Evolutionary conservation across 164 flowering plant genomes (phyloP), one percentile per base, ranked within the genome.

Genomic region (Annona cherimola): DNA sequence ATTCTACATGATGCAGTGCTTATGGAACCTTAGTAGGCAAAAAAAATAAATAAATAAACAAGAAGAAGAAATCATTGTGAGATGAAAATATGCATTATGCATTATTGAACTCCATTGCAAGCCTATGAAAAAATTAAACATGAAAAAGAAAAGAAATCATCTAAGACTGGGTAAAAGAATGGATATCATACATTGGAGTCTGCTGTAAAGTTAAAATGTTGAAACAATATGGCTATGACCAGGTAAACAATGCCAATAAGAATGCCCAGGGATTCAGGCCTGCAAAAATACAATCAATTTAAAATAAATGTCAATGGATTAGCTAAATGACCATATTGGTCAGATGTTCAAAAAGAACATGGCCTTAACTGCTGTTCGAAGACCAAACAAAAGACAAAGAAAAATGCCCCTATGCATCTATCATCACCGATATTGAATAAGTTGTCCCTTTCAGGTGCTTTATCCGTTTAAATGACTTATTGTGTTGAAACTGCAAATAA

Each of bases 261-360:
- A 77, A 94, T 92, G 9, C 99, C 99, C 85, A 94, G 71, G 16
- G 98, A 87, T 76, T 94, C 99, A 68, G 99, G 97, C 88, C 99
- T 92, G 91, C 83, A 82, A 68, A 76, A 71, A 70, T 55, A 71
- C 54, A 66, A 70, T 45, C 46, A 39, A 62, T 50, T 45, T 45
- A 4, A 4, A 45, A 45, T 45, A 8, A 45, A 4, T 8, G 50
- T 8, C 50, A 45, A 45, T 45, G 50, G 9, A 8, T 45, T 0
- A 45, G 5, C 14, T 50, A 7, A 50, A 50, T 50, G 9, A 26
- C 35, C 35, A 26, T 26, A 26, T 26, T 26, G 35, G 35, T 26
- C 35, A 26, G 35, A 26, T 26, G 35, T 26, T 26, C 35, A 26
- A 26, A 26, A 0, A 26, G 35, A 26, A 26, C 35, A 26, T 26